These are phyloP conservation scores for Acer saccharum DNA, from an alignment of 345 rosid genomes.

Conservation along the genomic window DNA sequence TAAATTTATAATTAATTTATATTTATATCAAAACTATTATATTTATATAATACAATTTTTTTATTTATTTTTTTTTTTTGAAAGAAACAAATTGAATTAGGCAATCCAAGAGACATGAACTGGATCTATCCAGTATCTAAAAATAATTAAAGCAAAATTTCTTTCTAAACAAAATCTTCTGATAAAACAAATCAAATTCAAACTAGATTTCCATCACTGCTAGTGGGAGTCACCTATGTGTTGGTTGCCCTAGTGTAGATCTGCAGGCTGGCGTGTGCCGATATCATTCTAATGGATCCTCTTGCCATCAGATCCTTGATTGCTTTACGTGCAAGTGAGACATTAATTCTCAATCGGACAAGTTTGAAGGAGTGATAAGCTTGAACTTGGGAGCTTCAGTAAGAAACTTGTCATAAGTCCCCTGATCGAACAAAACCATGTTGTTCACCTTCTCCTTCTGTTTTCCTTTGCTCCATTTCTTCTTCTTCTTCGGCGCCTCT, in stretches of 20 bases:
- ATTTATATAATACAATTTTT: too few relatives aligned
- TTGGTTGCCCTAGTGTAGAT: conserved; percentile 79
- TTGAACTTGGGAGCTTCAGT: conserved; percentile 55
- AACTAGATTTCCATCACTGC: background rate
- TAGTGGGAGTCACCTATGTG: conserved; percentile 29
- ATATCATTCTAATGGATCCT: conserved; percentile 67
- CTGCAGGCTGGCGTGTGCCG: conserved; percentile 70
- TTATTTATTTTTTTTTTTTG: too few relatives aligned
- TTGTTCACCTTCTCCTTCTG: conserved; percentile 69
- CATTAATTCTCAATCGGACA: conserved; percentile 56
- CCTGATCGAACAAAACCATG: conserved; percentile 58
- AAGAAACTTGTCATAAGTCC: conserved; percentile 49
- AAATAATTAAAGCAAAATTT: conserved; percentile 1
- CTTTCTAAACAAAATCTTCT: background rate
- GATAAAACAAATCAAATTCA: background rate
- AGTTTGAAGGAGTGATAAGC: conserved; percentile 53
- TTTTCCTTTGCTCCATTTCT: conserved; percentile 70
- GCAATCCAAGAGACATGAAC: background rate
- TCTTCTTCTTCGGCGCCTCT: too few relatives aligned
- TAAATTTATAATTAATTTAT: too few relatives aligned
- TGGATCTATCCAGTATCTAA: background rate
- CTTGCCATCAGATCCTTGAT: conserved; percentile 75
- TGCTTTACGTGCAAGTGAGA: conserved; percentile 67
- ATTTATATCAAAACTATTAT: too few relatives aligned
- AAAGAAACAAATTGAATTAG: background rate